Evolutionary conservation across 176 grass and related monocot species (phyloP).

Genomic region (Elymus sibiricus): DNA sequence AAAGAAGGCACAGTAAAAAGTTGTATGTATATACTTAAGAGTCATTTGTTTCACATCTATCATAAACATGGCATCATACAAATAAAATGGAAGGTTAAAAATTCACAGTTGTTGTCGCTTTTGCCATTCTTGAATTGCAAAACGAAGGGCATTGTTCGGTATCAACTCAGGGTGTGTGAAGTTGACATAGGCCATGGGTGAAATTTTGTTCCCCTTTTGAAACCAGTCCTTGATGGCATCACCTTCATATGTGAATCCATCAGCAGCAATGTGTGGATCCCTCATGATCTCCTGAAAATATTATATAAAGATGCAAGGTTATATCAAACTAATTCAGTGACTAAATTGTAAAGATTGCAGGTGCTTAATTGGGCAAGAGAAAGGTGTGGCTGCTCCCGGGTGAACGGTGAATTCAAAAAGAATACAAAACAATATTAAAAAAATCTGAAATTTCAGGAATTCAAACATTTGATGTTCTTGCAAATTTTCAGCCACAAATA

Average conservation of each 20-base stretch:
- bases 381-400: too few relatives aligned
- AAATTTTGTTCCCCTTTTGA: slow-evolving; percentile 29
- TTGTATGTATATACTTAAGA: too few relatives aligned
- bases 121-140: slow-evolving; percentile 42
- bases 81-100: neutral
- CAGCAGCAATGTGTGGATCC: slow-evolving; percentile 49
- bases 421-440: too few relatives aligned
- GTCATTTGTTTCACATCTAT: too few relatives aligned
- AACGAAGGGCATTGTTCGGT: slow-evolving; percentile 44
- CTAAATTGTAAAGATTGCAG: neutral
- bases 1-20: too few relatives aligned
- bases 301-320: neutral
- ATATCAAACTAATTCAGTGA: neutral
- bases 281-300: slow-evolving; percentile 45
- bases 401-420: too few relatives aligned
- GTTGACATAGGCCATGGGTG: slow-evolving; percentile 39
- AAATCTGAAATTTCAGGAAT: too few relatives aligned
- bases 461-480: too few relatives aligned
- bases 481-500: too few relatives aligned
- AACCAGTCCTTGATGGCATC: slow-evolving; percentile 48
- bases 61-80: too few relatives aligned
- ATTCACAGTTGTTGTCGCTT: neutral
- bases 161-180: slow-evolving; percentile 27
- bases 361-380: neutral
- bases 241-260: slow-evolving; percentile 64